Evolutionary conservation across 2,329 filamentous ascomycete species (phyloP), one percentile per base, ranked within the genome.

Genomic region (Massarina eburnea): DNA sequence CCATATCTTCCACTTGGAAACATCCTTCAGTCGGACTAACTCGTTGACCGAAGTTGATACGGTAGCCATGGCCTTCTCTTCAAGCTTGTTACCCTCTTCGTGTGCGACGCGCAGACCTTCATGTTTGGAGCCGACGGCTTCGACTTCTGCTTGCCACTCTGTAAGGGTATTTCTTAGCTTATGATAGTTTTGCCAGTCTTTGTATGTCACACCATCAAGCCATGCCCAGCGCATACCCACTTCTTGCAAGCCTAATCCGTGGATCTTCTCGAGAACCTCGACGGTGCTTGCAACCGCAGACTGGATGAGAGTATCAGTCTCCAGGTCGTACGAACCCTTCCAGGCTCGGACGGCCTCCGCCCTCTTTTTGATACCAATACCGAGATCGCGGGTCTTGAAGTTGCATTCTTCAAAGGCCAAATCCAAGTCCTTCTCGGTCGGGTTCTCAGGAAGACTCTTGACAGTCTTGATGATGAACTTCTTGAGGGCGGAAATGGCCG

Each of bases 141-240:
- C 85, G 38, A 99, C 84, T 57, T 95, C 89, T 27, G 82, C 78
- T 44, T 89, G 86, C 91, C 92, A 96, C 60, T 89, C 83, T 38
- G 86, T 85, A 41, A 96, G 88, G 10, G 88, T 86, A 43, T 81
- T 82, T 74, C 89, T 95, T 46, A 99, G 77, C 48, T 88, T 83
- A 68, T 97, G 91, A 65, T 96, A 99, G 68, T 92, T 94, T 48
- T 86, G 83, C 94, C 94, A 99, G 68, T 99, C 91, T 69, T 95
- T 91, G 77, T 99, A 96, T 1, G 92, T 95, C 50, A 99, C 82
- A 24, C 90, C 90, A 46, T 97, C 91, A 74, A 91, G 94, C 86
- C 89, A 95, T 10, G 92, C 91, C 91, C 94, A 99, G 48, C 74
- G 80, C 84, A 95, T 92, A 45, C 91, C 91, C 43, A 96, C 90